Evolutionary conservation across 1,284 basidiomycete genomes (phyloP).

Genomic region (Leccinum ambiguum): DNA sequence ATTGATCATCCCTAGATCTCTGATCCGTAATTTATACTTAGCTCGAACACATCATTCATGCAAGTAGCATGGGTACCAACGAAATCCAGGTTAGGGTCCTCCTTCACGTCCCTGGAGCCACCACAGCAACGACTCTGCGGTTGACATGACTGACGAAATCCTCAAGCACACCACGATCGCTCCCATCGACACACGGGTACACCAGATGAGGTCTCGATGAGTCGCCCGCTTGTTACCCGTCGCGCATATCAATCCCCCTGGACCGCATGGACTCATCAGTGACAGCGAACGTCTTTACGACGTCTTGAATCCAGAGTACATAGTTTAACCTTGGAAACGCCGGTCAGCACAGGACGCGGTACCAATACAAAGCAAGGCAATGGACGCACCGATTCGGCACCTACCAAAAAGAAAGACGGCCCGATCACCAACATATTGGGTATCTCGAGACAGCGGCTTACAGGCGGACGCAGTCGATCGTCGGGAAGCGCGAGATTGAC

Average conservation of each 20-base stretch:
- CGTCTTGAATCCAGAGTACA: slow-evolving; percentile 9
- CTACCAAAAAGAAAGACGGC: no score
- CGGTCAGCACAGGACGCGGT: no score
- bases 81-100: background rate
- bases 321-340: no score
- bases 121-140: slow-evolving; percentile 29
- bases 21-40: no score
- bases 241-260: no score
- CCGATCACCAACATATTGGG: background rate
- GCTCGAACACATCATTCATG: background rate
- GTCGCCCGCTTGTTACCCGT: no score
- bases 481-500: slow-evolving; percentile 62
- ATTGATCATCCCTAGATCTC: no score
- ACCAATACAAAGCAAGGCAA: no score
- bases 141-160: slow-evolving; percentile 64
- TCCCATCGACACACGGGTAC: slow-evolving; percentile 65
- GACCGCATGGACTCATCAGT: no score
- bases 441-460: slow-evolving; percentile 35
- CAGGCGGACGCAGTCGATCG: slow-evolving; percentile 84
- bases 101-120: slow-evolving; percentile 5
- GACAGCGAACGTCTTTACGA: slow-evolving; percentile 16
- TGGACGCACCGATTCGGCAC: no score
- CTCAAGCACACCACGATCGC: slow-evolving; percentile 61
- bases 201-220: slow-evolving; percentile 16
- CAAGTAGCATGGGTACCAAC: background rate